Evolutionary conservation across 495 filamentous ascomycete species (phyloP), one percentile per base, ranked within the genome.

Genomic region (Podospora bellae-mahoneyi): DNA sequence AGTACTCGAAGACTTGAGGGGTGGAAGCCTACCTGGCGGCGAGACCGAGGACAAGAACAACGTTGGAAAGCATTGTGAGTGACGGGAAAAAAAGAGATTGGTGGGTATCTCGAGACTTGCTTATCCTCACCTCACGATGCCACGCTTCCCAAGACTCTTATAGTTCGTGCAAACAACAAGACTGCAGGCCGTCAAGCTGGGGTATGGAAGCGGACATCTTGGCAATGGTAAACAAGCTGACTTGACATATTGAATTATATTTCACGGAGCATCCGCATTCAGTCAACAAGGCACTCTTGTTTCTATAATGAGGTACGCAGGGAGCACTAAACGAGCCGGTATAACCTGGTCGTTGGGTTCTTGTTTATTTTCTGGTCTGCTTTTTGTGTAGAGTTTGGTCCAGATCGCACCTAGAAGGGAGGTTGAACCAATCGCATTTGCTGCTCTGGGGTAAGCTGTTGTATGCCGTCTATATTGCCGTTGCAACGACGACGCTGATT

Each of bases 211-310:
- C 18, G 20, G 19, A 15, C 5, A 30, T 23, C 64, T 67, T 65
- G 65, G 66, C 66, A 13, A 19, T 69, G 56, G 53, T 23, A 57
- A 55, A 27, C 10, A 27, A 44, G 68, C 27, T 27, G 15, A 30
- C n/a, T 63, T 44, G 32, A 16, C 39, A 75, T 68, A 75, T 75
- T 73, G 66, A 69, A 26, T 26, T 67, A 28, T 75, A 71, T 75
- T 71, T 71, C 69, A 39, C 73, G 73, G 73, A 75, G 68, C 65
- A 68, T 71, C 66, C 58, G 10, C 19, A 62, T 74, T 62, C 27
- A 64, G 66, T 55, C 30, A 64, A 54, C 5, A 10, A 34, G 58
- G 10, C 10, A 16, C 48, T 44, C 13, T 30, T 53, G 39, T 54
- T 53, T 5, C 16, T 32, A 39, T 13, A 34, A 23, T 18, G 30